Conservation (phyloP, 345 rosid species). For the Xanthoceras sorbifolium region DNA sequence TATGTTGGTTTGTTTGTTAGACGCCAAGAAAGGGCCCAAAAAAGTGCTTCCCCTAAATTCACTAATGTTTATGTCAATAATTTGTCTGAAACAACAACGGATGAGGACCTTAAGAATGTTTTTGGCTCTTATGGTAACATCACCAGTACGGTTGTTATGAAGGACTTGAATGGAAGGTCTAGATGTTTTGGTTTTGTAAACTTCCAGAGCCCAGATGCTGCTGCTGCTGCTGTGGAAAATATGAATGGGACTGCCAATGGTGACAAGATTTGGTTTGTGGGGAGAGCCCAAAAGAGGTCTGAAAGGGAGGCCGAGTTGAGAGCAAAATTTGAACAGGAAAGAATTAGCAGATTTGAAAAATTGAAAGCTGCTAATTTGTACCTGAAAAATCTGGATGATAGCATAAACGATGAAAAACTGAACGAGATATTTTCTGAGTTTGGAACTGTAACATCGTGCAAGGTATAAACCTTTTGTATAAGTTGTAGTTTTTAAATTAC, state of each 20-base stretch:
- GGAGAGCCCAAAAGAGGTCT: constrained; percentile 68
- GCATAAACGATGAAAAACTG: constrained; percentile 54
- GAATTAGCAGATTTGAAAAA: constrained; percentile 51
- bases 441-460: constrained; percentile 70
- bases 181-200: constrained; percentile 80
- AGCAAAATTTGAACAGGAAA: constrained; percentile 64
- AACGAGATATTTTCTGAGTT: constrained; percentile 64
- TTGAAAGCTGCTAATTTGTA: constrained; percentile 63
- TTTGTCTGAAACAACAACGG: constrained; percentile 53
- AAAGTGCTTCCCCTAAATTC: constrained; percentile 45
- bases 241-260: constrained; percentile 50
- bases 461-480: constrained; percentile 30
- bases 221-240: constrained; percentile 58
- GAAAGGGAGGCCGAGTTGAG: constrained; percentile 70
- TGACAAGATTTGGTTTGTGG: constrained; percentile 65
- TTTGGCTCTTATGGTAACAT: constrained; percentile 57
- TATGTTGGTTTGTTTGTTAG: constrained; percentile 61
- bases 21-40: constrained; percentile 44
- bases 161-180: constrained; percentile 58
- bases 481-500: background rate
- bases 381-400: constrained; percentile 70
- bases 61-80: constrained; percentile 68
- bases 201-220: constrained; percentile 56
- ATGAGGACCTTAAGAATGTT: constrained; percentile 59
- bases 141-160: constrained; percentile 64